These are phyloP conservation scores for Suillus ampliporus DNA, from an alignment of 768 basidiomycete species.

Conservation along the genomic window DNA sequence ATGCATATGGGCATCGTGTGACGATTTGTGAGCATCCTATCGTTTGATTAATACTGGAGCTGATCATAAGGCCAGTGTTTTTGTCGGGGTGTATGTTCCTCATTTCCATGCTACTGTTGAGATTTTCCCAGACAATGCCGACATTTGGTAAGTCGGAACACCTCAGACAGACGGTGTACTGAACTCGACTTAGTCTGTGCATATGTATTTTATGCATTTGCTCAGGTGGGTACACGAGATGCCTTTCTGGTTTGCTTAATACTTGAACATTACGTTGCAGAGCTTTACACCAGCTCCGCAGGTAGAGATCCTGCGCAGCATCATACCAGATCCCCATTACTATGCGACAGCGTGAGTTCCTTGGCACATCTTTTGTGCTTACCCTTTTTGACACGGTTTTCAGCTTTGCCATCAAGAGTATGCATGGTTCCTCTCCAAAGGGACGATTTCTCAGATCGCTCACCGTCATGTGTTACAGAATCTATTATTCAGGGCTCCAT, in stretches of 20 bases:
- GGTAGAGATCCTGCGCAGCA: conserved; percentile 49
- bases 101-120: conserved; percentile 46
- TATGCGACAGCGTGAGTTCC: conserved; percentile 44
- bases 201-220: conserved; percentile 48
- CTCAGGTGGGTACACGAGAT: conserved; percentile 35
- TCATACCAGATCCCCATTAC: conserved; percentile 48
- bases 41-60: neutral
- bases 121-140: conserved; percentile 44
- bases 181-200: conserved; percentile 37
- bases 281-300: conserved; percentile 46
- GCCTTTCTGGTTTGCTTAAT: neutral
- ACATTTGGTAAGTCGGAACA: conserved; percentile 39
- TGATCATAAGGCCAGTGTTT: conserved; percentile 36
- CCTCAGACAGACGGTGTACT: neutral
- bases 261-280: conserved; percentile 21
- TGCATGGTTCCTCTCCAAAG: conserved; percentile 5
- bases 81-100: conserved; percentile 46
- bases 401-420: conserved; percentile 49
- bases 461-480: conserved; percentile 29
- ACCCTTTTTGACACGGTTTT: conserved; percentile 1
- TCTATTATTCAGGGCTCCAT: conserved; percentile 49
- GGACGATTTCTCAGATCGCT: neutral
- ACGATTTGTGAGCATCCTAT: conserved; percentile 39
- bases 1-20: conserved; percentile 44
- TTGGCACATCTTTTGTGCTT: neutral